Evolutionary conservation across 768 basidiomycete species (phyloP), one percentile per base, ranked within the genome.

Genomic region (Scleroderma citrinum): DNA sequence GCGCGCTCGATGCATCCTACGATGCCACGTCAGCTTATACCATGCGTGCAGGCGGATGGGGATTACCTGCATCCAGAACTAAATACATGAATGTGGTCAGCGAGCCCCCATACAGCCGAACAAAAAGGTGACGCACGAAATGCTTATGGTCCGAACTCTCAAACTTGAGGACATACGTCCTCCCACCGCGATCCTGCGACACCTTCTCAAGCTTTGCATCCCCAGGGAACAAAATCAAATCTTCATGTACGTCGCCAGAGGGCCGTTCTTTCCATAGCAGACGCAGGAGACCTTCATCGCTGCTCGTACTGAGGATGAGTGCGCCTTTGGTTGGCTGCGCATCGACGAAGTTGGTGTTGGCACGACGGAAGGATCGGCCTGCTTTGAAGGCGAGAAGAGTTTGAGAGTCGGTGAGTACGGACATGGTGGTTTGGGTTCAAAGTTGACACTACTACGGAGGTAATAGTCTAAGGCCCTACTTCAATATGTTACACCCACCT

Each of bases 151-250:
- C 79, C 13, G 92, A 94, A 19, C 88, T 92, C 0, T 86, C 83
- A 71, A 96, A 95, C 68, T 88, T 91, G 64, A 95, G 83, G 53
- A 94, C 88, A 57, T 88, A 91, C 5, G 85, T 82, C 52, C 91
- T 74, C 6, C 87, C 89, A 29, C 72, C 72, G 0, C 69, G 61
- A 10, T 85, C 77, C 59, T 90, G 80, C 2, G 77, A 52, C 10
- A 94, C 85, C 65, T 83, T 85, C 56, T 75, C 74, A 61, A 96
- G 91, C 1, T 75, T 78, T 3, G 92, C 92, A 66, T 96, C 92
- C 2, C 80, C 77, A 1, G 91, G 90, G 65, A 94, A 90, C 46
- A 95, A 69, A 54, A 95, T 91, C 47, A 93, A 69, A 59, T 96
- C 92, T 71, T 91, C 88, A 56, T 83, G 83, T 8, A 76, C 65